A percentile compares a stretch with the other conserved stretches of the same genome.
Conservation (phyloP, 192 early-diverging fungal species). For the Umbelopsis sp. region DNA sequence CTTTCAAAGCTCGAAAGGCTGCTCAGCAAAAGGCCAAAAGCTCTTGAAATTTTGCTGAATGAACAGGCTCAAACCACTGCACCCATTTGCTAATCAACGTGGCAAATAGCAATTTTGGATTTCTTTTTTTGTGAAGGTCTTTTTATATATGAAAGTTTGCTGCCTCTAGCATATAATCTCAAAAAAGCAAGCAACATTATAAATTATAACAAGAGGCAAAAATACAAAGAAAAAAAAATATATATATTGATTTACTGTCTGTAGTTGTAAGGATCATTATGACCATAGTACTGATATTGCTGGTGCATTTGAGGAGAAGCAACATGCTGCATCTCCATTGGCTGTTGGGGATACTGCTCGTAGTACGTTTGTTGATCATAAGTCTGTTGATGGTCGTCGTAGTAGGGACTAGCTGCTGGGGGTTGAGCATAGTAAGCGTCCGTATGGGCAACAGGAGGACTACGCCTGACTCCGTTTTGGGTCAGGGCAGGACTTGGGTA, state of each 20-base stretch:
- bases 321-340: slow-evolving; percentile 20
- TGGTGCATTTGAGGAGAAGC: slow-evolving; percentile 17
- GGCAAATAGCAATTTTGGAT: neutral
- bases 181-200: neutral
- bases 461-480: slow-evolving; percentile 19
- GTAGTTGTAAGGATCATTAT: slow-evolving; percentile 21
- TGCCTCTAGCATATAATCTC: neutral
- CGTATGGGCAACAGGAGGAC: slow-evolving; percentile 8
- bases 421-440: slow-evolving; percentile 12
- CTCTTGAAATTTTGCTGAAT: neutral
- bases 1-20: slow-evolving; percentile 46
- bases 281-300: slow-evolving; percentile 16
- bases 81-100: neutral
- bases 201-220: slow-evolving; percentile 10
- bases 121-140: neutral
- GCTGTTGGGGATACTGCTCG: slow-evolving; percentile 14
- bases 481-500: slow-evolving; percentile 19
- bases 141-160: neutral
- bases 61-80: neutral
- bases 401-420: slow-evolving; percentile 10
- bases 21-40: neutral
- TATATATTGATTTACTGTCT: neutral
- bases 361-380: slow-evolving; percentile 18
- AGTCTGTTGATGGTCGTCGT: neutral
- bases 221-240: neutral